phyloP scores from a whole-genome alignment of 495 filamentous ascomycete genomes.

The Talaromyces proteolyticus region DNA sequence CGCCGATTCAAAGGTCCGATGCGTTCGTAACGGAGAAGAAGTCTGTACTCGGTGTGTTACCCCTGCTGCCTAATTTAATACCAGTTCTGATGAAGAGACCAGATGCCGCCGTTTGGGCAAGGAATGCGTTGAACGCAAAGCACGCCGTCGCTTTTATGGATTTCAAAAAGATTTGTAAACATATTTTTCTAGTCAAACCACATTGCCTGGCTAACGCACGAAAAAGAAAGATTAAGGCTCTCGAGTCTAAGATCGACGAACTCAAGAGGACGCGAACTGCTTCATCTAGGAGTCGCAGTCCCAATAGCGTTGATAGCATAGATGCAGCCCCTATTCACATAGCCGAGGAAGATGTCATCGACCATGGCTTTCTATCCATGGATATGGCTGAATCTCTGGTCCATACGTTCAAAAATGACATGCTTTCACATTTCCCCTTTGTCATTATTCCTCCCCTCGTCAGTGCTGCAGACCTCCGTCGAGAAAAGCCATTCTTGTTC shows the following conservation, averaged over 20 bases:
- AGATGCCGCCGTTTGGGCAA: slow-evolving; percentile 18
- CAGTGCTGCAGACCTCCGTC: slow-evolving; percentile 20
- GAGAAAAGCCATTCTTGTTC: slow-evolving; percentile 28
- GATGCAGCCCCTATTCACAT: neutral
- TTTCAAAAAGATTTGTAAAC: slow-evolving; percentile 19
- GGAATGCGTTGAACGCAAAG: slow-evolving; percentile 16
- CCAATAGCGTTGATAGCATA: slow-evolving; percentile 1
- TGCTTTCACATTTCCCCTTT: slow-evolving; percentile 31
- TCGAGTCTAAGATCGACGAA: slow-evolving; percentile 14
- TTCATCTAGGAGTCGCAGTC: slow-evolving; percentile 5
- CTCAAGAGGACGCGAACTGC: slow-evolving; percentile 8
- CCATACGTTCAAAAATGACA: slow-evolving; percentile 10
- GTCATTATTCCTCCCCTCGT: slow-evolving; percentile 18
- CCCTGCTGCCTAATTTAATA: neutral
- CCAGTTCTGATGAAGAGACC: neutral
- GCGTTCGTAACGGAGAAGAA: slow-evolving; percentile 11
- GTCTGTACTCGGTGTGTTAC: slow-evolving; percentile 12
- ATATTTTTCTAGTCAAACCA: neutral
- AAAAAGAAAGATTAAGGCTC: slow-evolving; percentile 15
- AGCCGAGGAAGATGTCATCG: slow-evolving; percentile 24
- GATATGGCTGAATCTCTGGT: slow-evolving; percentile 19
- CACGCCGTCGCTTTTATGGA: slow-evolving; percentile 17
- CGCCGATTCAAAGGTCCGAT: slow-evolving; percentile 21
- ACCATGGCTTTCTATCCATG: slow-evolving; percentile 7
- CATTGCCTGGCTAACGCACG: neutral